A percentile compares a stretch with the other conserved stretches of the same genome.
Conservation (phyloP, 805 yeast genomes). For the Ogataea pini region DNA sequence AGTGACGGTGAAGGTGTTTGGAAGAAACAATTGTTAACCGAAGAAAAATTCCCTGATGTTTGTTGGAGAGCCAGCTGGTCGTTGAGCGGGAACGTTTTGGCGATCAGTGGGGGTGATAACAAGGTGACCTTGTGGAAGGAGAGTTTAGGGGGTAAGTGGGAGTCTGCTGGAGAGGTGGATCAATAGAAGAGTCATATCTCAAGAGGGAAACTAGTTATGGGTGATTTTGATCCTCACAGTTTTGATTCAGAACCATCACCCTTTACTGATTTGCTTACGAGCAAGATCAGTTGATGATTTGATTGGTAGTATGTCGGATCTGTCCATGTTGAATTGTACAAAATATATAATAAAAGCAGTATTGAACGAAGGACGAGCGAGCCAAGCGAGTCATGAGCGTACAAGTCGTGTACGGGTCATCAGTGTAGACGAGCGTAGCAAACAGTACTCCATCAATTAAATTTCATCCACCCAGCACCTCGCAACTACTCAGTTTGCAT, state of each 20-base stretch:
- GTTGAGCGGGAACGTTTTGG: slow-evolving; percentile 89
- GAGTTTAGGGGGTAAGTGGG: slow-evolving; percentile 91
- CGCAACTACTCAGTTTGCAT: too few relatives aligned
- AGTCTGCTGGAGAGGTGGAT: slow-evolving; percentile 93
- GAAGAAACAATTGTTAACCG: slow-evolving; percentile 75
- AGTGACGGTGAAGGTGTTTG: slow-evolving; percentile 41
- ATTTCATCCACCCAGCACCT: too few relatives aligned
- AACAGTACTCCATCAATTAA: too few relatives aligned
- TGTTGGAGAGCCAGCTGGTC: slow-evolving; percentile 99
- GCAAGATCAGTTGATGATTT: too few relatives aligned
- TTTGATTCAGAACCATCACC: too few relatives aligned
- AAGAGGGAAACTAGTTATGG: neutral
- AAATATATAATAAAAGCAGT: neutral
- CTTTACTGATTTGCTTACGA: too few relatives aligned
- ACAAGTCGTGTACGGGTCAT: too few relatives aligned
- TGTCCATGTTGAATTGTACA: neutral
- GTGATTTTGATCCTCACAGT: too few relatives aligned
- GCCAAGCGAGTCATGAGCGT: neutral
- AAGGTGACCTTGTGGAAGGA: slow-evolving; percentile 97
- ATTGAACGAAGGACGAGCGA: too few relatives aligned
- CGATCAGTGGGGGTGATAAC: slow-evolving; percentile 95
- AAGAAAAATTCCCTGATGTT: slow-evolving; percentile 90
- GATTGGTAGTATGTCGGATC: too few relatives aligned
- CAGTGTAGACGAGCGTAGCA: too few relatives aligned
- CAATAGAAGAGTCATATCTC: slow-evolving; percentile 46